A percentile compares a stretch with the other conserved stretches of the same genome.
These are phyloP conservation scores for Jaltomata sinuosa DNA, from an alignment of 257 asterid species.

Conservation along the genomic window DNA sequence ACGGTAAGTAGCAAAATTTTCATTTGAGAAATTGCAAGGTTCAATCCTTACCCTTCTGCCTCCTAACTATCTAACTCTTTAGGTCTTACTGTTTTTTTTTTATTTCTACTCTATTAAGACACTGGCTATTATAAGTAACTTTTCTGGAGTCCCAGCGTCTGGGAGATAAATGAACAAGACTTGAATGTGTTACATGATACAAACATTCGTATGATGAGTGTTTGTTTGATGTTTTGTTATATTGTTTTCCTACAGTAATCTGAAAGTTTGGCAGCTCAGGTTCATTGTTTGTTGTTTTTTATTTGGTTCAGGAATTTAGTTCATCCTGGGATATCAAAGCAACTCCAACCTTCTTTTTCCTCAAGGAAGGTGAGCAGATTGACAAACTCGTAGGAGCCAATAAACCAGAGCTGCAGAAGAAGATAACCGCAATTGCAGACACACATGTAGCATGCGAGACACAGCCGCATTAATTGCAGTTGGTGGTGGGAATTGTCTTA, in stretches of 20 bases:
- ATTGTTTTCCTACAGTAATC: neutral
- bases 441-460: conserved; percentile 20
- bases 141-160: neutral
- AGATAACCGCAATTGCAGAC: conserved; percentile 50
- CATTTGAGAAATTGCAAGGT: neutral
- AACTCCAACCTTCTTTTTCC: conserved; percentile 98
- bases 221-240: neutral
- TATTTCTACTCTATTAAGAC: neutral
- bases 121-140: neutral
- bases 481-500: neutral
- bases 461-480: conserved; percentile 8
- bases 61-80: neutral
- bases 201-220: neutral
- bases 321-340: conserved; percentile 96
- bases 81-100: neutral
- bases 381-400: conserved; percentile 98
- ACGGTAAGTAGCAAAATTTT: conserved; percentile 45
- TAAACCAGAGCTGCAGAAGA: conserved; percentile 88
- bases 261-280: neutral
- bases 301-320: conserved; percentile 70
- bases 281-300: neutral
- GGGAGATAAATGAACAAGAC: neutral
- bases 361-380: conserved; percentile 65
- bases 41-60: neutral
- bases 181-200: neutral